Evolutionary conservation across 73 alveolate species (phyloP).

Genomic region (Paramecium biaurelia): DNA sequence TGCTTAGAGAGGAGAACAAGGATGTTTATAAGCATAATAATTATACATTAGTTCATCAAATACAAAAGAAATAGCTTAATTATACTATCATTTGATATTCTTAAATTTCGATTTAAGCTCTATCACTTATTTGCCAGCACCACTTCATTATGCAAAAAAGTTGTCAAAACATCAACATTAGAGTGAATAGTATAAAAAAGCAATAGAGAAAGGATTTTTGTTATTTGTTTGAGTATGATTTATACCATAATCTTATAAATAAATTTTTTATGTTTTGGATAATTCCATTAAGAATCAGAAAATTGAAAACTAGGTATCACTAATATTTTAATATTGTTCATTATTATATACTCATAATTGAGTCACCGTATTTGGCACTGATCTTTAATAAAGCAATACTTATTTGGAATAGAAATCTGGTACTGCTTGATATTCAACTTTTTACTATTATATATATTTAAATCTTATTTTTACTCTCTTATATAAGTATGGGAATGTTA

Average conservation of each 20-base stretch:
- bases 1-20: conserved; percentile 18
- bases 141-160: conserved; percentile 22
- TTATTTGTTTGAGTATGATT: conserved; percentile 12
- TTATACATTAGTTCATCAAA: not conserved
- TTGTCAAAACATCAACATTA: not conserved
- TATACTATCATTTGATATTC: not conserved
- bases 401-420: conserved; percentile 11
- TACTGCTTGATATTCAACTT: conserved; percentile 14
- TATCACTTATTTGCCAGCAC: conserved; percentile 27
- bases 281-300: not conserved
- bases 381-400: not conserved
- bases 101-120: not conserved
- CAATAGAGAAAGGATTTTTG: conserved; percentile 11
- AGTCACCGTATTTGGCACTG: not conserved
- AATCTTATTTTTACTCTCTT: not conserved
- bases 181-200: not conserved
- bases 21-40: not conserved
- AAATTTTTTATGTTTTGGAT: not conserved
- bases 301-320: not conserved
- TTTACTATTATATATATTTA: not conserved
- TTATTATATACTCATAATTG: not conserved
- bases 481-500: conserved; percentile 9
- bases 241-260: not conserved
- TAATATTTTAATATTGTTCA: not conserved
- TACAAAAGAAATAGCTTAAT: not conserved